Evolutionary conservation across 768 basidiomycete genomes (phyloP), one percentile per base, ranked within the genome.

Genomic region (Cubamyces sp.): DNA sequence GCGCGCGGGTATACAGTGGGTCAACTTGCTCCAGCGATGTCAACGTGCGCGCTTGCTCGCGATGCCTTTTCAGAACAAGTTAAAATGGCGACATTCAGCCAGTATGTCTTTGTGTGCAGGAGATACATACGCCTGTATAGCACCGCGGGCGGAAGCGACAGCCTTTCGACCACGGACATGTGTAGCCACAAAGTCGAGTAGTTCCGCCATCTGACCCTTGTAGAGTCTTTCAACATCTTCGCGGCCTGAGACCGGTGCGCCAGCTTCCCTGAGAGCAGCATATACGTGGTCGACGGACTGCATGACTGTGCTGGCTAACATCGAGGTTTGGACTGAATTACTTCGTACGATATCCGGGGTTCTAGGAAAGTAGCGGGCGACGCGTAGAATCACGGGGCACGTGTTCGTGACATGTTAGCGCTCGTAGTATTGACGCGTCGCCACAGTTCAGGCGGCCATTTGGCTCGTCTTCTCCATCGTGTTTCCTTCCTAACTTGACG

Each of bases 121-220:
- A 34, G 34, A 30, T 30, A 51, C 64, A 42, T 6, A 66, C 65
- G 52, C 37, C 7, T 66, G 61, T 11, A 66, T 63, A 3, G 21
- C 26, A 3, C 7, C 34, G 12, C 61, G 53, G 2, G 48, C 34
- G 6, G 53, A 19, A 19, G 41, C 54, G 0, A 50, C 46, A 25
- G 39, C 28, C 9, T 25, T 26, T 8, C 65, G 54, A 14, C 65
- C 65, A 15, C 30, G 50, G 15, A 66, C 28, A 23, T 57, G 48
- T 1, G 60, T 53, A 5, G 62, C 61, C 28, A 63, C 42, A 23
- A 62, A 60, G 15, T 53, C 39, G 34, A 66, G 47, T 5, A 59
- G 45, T 21, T 63, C 65, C 14, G 51, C 65, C 39, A 66, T 57
- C 2, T 41, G 54, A 12, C 65, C 65, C 25, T 66, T 60, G 61